Conservation (phyloP, 2,329 filamentous ascomycete genomes). For the Hymenoscyphus occultus region DNA sequence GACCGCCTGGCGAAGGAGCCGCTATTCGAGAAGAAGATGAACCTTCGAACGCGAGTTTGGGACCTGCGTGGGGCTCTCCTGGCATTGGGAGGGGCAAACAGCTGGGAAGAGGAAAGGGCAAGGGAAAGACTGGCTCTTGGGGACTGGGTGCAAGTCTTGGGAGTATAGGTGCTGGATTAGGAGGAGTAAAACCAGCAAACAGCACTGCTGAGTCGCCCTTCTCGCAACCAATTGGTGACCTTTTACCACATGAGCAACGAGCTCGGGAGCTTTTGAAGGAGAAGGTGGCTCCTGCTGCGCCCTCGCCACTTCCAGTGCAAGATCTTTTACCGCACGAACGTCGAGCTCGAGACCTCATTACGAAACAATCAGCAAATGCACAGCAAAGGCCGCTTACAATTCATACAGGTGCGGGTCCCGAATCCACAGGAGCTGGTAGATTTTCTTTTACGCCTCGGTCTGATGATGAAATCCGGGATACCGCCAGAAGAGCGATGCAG, state of each 20-base stretch:
- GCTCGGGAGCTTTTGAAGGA: constrained; percentile 25
- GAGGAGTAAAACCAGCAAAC: background rate
- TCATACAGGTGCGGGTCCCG: constrained; percentile 28
- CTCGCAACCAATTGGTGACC: background rate
- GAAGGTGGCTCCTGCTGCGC: background rate
- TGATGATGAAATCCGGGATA: constrained; percentile 11
- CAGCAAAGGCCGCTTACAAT: constrained; percentile 21
- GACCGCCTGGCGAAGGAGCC: constrained; percentile 27
- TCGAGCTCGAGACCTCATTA: constrained; percentile 27
- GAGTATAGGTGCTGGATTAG: background rate
- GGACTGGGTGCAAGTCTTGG: constrained; percentile 8
- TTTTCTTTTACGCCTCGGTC: constrained; percentile 8
- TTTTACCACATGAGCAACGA: constrained; percentile 9
- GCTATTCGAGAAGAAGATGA: constrained; percentile 16
- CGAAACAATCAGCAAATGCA: constrained; percentile 11
- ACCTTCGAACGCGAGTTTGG: background rate
- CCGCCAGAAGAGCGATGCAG: constrained; percentile 11
- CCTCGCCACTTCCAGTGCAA: background rate
- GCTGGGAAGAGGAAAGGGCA: constrained; percentile 7
- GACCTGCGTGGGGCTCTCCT: constrained; percentile 20
- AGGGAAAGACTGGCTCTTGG: constrained; percentile 10
- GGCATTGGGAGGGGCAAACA: constrained; percentile 10
- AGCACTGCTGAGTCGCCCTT: background rate
- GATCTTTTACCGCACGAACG: constrained; percentile 31
- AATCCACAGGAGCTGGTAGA: constrained; percentile 29